These are phyloP conservation scores for Nakaseomyces kungkrabaensis DNA, from an alignment of 1,139 yeast genomes.

Conservation along the genomic window DNA sequence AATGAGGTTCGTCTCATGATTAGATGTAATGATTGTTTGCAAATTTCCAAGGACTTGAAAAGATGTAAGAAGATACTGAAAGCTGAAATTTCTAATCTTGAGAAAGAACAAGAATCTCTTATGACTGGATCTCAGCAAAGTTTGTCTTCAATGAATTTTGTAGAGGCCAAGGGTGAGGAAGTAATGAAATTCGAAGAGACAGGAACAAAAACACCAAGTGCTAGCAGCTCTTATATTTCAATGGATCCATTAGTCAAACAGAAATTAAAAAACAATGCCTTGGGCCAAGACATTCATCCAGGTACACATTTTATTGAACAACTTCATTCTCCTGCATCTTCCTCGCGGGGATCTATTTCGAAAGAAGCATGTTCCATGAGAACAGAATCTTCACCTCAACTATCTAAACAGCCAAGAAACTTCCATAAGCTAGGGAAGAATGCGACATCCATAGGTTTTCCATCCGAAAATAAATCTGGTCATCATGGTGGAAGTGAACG, in stretches of 20 bases:
- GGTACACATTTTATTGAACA: background rate
- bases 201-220: background rate
- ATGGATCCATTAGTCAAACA: background rate
- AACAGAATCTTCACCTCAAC: background rate
- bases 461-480: background rate
- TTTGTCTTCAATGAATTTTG: background rate
- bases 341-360: background rate
- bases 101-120: background rate
- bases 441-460: background rate
- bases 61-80: constrained; percentile 28
- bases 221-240: background rate
- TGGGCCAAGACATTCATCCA: background rate
- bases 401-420: background rate
- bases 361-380: background rate
- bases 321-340: background rate
- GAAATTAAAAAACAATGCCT: background rate
- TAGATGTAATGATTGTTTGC: constrained; percentile 52
- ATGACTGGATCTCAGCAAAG: constrained; percentile 5
- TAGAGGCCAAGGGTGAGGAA: background rate
- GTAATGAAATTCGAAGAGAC: background rate
- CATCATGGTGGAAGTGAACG: constrained; percentile 3
- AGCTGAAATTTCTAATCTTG: constrained; percentile 13
- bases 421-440: background rate
- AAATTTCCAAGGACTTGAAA: constrained; percentile 40
- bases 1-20: constrained; percentile 57